These are phyloP conservation scores for Mortierella antarctica DNA, from an alignment of 192 early-diverging fungal species.

Conservation along the genomic window DNA sequence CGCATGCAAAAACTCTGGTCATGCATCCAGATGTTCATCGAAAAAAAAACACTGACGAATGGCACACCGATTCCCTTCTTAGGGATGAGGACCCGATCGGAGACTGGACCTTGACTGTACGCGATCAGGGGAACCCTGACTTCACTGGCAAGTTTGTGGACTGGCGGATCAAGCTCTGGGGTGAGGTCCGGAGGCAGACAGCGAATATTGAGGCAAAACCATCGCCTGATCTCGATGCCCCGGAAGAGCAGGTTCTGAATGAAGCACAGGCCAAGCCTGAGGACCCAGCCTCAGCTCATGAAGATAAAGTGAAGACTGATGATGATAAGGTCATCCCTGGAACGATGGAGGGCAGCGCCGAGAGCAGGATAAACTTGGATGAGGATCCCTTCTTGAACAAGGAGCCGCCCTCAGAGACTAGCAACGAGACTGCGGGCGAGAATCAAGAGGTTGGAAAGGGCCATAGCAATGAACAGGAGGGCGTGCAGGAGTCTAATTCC, in stretches of 20 bases:
- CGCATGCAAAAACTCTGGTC: not conserved
- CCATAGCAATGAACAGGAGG: no score
- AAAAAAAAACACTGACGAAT: not conserved
- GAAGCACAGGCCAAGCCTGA: not conserved
- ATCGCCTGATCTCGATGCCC: not conserved
- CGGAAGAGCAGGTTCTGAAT: conserved; percentile 11
- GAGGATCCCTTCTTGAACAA: no score
- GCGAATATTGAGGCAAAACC: not conserved
- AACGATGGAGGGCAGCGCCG: no score
- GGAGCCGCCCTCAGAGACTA: no score
- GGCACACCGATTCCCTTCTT: conserved; percentile 3
- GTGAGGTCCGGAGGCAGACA: conserved; percentile 54
- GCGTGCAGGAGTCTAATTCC: no score
- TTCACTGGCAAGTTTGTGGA: conserved; percentile 66
- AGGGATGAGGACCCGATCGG: conserved; percentile 93
- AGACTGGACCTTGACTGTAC: conserved; percentile 79
- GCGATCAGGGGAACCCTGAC: conserved; percentile 68
- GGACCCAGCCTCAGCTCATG: no score
- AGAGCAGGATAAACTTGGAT: no score
- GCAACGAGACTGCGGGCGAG: no score
- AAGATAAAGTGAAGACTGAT: no score
- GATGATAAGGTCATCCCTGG: no score
- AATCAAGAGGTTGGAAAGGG: no score
- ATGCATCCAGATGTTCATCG: not conserved
- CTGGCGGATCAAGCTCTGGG: conserved; percentile 79